Base-by-base conservation (phyloP, 768 basidiomycete species). In the Austroboletus eburneus region DNA sequence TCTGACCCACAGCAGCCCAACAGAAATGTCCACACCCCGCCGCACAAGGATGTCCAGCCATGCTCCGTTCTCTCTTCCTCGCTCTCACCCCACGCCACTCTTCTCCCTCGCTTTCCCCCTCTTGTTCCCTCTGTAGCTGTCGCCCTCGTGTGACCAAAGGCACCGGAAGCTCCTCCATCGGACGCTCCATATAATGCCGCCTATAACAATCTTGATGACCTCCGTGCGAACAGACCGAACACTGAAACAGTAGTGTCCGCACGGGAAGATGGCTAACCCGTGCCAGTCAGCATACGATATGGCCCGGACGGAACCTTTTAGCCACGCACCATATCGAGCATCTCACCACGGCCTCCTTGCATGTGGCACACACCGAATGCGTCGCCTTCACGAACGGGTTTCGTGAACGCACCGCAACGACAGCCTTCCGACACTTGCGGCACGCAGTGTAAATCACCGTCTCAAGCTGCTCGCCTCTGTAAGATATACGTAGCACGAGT, bases 1-100 rank as follows among this genome's bases (percentile, higher is more conserved):
- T 24, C 18, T 44, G 46, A 17, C 50, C 39, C 17, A 64, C 39
- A n/a, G 72, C 70, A 14, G 76, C 78, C 87, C 87, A 90, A 55
- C 88, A 91, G 54, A 75, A 76, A 67, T 91, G 89, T 0, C 89
- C 88, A 65, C 88, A 91, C 4, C 88, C 89, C 35, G 86, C 78
- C 13, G 86, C 85, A 65, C 89, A 91, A 0, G 72, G 75, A 59
- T 85, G 82, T 3, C 82, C 87, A 12, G 55, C 45, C 39, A 67
- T 39, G 8, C 38, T 42, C 20, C 49, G 45, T 18, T 58, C 56
- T 29, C 46, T 27, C 10, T 8, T 14, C 5, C 25, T 36, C 25
- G 37, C 55, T 6, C n/a, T 44, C 9, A 6, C 16, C 36, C 51
- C 32, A 18, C 42, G 36, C 8, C 42, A 46, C 5, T 54, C 57